Evolutionary conservation across 2,329 filamentous ascomycete genomes (phyloP).

Genomic region (Aureobasidium sp.): DNA sequence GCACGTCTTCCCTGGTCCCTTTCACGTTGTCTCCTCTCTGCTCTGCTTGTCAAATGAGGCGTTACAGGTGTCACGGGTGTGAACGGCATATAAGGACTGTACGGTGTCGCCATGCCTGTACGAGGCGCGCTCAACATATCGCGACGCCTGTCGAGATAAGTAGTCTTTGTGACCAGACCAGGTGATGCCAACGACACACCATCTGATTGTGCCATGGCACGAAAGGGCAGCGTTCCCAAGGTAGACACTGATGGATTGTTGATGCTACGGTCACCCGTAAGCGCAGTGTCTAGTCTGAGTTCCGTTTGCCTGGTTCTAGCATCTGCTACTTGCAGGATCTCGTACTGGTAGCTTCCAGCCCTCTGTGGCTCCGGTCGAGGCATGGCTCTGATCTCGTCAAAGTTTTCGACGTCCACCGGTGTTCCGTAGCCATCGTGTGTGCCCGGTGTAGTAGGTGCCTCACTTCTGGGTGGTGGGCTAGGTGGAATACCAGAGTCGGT

Average conservation of each 20-base stretch:
- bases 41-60: slow-evolving; percentile 61
- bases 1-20: slow-evolving; percentile 56
- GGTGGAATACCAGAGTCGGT: slow-evolving; percentile 45
- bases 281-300: background rate
- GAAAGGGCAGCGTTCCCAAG: slow-evolving; percentile 27
- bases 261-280: background rate
- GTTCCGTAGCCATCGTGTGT: slow-evolving; percentile 17
- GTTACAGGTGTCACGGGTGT: slow-evolving; percentile 68
- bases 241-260: slow-evolving; percentile 12
- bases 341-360: slow-evolving; percentile 15
- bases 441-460: slow-evolving; percentile 24
- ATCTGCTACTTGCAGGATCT: background rate
- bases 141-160: slow-evolving; percentile 31
- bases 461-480: slow-evolving; percentile 36
- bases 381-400: slow-evolving; percentile 20
- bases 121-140: slow-evolving; percentile 34
- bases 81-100: slow-evolving; percentile 71
- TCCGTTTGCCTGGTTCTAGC: background rate
- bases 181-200: slow-evolving; percentile 13
- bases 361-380: slow-evolving; percentile 22
- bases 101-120: slow-evolving; percentile 56
- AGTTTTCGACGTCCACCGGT: slow-evolving; percentile 10
- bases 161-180: slow-evolving; percentile 30
- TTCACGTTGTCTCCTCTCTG: slow-evolving; percentile 61
- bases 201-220: slow-evolving; percentile 20